Base-by-base conservation (phyloP, 176 grass and related monocot genomes). In the Zea mays region DNA sequence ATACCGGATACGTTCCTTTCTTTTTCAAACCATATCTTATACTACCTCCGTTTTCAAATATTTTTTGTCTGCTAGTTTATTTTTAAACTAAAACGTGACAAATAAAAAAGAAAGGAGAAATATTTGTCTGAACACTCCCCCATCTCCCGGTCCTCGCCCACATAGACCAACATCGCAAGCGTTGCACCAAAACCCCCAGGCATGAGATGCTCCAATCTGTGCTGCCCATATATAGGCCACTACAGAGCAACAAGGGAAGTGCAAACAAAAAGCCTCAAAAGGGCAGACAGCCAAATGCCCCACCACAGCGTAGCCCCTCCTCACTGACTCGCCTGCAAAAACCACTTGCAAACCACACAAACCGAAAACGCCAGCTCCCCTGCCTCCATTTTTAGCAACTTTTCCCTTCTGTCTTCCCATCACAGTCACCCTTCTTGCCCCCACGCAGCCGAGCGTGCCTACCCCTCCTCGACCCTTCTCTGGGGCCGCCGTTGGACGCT, bases 341-440 rank as follows among this genome's bases (percentile, higher is more conserved):
- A 76, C 81, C 86, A 88, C 86, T 78, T 72, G 58, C 79, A 82
- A 82, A 72, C 79, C 48, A 78, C 67, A 78, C 62, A 20, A 79
- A 62, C 79, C 27, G 45, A 86, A 85, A 67, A 57, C 33, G 76
- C 86, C 86, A 88, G 45, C 70, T 76, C 49, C 57, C 67, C 64
- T 46, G 70, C 56, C 79, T 73, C 83, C 82, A 82, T 34, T 73
- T 82, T 82, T 78, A 85, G 77, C 67, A 67, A 20, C 11, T 33
- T 66, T 61, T 76, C 34, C 70, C 70, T 80, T 88, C 70, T 80
- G 80, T 73, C 70, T 57, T 57, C 62, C 59, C 16, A 13, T 16
- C 15, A 35, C 39, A 47, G 38, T 27, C 54, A 13, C n/a, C 12
- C 14, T 10, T 13, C 51, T 56, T 66, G 19, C 59, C 77, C 42